These are phyloP conservation scores for Ogataea sp. DNA, from an alignment of 805 yeast genomes.

Conservation along the genomic window DNA sequence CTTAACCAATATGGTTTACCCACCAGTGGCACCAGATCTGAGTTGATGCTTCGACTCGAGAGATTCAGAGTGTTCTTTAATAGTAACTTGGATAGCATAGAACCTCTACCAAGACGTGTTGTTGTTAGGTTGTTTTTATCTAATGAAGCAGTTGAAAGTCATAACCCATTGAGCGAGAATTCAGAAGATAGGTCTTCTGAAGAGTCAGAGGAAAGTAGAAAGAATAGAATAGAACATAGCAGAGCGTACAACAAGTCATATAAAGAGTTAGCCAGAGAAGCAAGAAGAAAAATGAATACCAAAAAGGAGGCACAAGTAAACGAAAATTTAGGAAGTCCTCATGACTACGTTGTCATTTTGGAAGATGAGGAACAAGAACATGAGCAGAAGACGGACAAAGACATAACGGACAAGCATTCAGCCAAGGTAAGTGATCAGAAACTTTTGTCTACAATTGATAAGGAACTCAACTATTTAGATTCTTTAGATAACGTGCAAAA, in stretches of 20 bases:
- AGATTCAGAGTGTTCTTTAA: conserved; percentile 76
- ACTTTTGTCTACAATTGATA: too few relatives aligned
- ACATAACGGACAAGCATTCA: too few relatives aligned
- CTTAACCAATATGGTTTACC: conserved; percentile 48
- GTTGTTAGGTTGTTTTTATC: conserved; percentile 46
- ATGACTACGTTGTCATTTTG: too few relatives aligned
- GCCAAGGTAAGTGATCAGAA: too few relatives aligned
- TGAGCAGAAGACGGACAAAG: too few relatives aligned
- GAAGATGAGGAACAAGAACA: too few relatives aligned
- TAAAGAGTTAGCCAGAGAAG: conserved; percentile 16
- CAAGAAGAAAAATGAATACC: conserved; percentile 11
- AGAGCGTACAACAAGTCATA: conserved; percentile 16
- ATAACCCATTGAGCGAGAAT: conserved; percentile 9
- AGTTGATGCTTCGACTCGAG: conserved; percentile 62
- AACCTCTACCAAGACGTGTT: too few relatives aligned
- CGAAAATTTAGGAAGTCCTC: too few relatives aligned
- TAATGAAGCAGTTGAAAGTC: conserved; percentile 36
- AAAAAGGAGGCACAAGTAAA: not conserved
- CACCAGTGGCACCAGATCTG: conserved; percentile 51
- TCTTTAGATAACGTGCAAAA: too few relatives aligned
- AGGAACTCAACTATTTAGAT: too few relatives aligned
- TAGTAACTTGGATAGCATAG: conserved; percentile 66
- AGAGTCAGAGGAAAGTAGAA: conserved; percentile 26
- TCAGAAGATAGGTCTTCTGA: conserved; percentile 18
- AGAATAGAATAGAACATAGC: conserved; percentile 16